Percentiles rank a stretch among this genome's conserved stretches.
Evolutionary conservation across 164 flowering plant genomes (phyloP).

Genomic region (Euptelea pleiosperma): DNA sequence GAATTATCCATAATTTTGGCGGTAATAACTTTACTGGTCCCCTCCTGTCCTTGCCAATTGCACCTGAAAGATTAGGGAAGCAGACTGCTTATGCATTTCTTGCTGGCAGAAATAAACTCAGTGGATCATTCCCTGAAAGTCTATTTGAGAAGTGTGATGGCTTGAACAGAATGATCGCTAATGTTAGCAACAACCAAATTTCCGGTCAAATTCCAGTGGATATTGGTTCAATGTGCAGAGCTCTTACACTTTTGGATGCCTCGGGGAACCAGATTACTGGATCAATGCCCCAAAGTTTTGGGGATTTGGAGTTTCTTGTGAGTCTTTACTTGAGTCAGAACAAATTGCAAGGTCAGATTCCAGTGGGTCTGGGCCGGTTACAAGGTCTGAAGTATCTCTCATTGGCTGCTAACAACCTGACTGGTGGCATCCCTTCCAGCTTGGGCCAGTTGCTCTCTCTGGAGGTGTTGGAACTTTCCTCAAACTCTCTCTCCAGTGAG

Average conservation of each 20-base stretch:
- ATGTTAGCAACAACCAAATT: constrained; percentile 56
- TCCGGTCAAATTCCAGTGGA: constrained; percentile 54
- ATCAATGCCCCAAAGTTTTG: constrained; percentile 45
- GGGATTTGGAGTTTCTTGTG: constrained; percentile 45
- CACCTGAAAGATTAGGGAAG: constrained; percentile 41
- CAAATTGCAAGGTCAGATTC: constrained; percentile 53
- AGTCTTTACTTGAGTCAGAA: constrained; percentile 70
- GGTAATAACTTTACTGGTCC: constrained; percentile 62
- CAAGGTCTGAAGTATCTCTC: constrained; percentile 51
- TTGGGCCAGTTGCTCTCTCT: constrained; percentile 54
- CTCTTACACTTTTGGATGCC: constrained; percentile 56
- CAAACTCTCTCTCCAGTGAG: constrained; percentile 65
- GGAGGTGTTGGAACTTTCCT: constrained; percentile 60
- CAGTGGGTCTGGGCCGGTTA: constrained; percentile 40
- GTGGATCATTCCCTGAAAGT: constrained; percentile 50
- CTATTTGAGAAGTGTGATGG: constrained; percentile 57
- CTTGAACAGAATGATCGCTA: constrained; percentile 42
- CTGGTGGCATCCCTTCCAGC: constrained; percentile 58
- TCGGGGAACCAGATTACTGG: constrained; percentile 69
- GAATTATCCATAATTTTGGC: constrained; percentile 63
- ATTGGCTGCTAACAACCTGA: constrained; percentile 60
- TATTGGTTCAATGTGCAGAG: constrained; percentile 43
- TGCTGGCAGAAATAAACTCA: constrained; percentile 54
- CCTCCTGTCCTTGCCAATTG: constrained; percentile 49
- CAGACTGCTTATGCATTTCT: constrained; percentile 58